phyloP scores from a whole-genome alignment of 2,329 filamentous ascomycete species.

The Colletotrichum sansevieriae region DNA sequence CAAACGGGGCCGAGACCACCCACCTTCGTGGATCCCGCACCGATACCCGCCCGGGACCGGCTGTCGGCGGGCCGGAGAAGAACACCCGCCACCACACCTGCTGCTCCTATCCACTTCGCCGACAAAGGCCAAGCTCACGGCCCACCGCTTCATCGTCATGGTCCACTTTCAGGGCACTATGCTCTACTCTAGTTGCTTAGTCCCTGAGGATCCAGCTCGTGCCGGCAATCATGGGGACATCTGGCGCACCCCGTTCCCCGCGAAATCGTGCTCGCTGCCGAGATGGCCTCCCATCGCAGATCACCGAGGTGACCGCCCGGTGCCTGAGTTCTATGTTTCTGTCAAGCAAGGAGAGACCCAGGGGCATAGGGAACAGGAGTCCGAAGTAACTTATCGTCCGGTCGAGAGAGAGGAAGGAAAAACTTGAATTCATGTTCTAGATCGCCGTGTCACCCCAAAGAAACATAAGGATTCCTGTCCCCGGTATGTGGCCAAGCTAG shows the following conservation, averaged over 20 bases:
- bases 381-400: not conserved
- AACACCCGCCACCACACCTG: constrained; percentile 8
- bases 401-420: not conserved
- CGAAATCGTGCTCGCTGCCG: constrained; percentile 4
- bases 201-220: constrained; percentile 15
- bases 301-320: not conserved
- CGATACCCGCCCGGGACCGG: constrained; percentile 38
- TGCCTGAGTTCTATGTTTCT: not conserved
- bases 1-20: constrained; percentile 33
- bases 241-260: constrained; percentile 19
- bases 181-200: constrained; percentile 7
- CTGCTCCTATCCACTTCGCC: constrained; percentile 9
- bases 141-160: constrained; percentile 8
- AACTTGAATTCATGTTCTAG: not conserved
- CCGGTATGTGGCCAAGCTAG: constrained; percentile 25
- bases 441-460: constrained; percentile 18
- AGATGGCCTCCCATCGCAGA: not conserved
- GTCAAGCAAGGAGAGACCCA: not conserved
- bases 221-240: constrained; percentile 25
- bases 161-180: constrained; percentile 28
- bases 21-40: constrained; percentile 19
- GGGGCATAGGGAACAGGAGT: not conserved
- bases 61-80: constrained; percentile 28
- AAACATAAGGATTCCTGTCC: constrained; percentile 20
- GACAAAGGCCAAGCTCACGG: constrained; percentile 21